Base-by-base conservation (phyloP, 2,329 filamentous ascomycete species). In the Nigrospora oryzae region DNA sequence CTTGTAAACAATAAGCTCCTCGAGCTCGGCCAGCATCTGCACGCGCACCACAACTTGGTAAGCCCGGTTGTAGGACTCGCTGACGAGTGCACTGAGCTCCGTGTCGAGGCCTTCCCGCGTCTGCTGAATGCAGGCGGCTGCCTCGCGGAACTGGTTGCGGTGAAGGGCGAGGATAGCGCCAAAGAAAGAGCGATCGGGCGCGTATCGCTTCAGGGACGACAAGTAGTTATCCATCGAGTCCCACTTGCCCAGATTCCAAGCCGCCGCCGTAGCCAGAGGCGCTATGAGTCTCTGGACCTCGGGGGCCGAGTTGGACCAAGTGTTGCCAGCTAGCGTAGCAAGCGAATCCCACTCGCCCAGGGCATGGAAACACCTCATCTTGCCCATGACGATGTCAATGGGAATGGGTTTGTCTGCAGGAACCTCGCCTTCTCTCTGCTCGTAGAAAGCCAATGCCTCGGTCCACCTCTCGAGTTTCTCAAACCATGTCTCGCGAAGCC, bases 381-480 rank as follows among this genome's bases (percentile, higher is more conserved):
- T 98, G 53, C 93, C 93, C 90, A 98, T 97, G 32, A 95, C 89
- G 44, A 98, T 89, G 48, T 97, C 93, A 49, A 98, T 89, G 0
- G 89, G 89, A 0, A 72, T 67, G 1, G 70, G 61, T 48, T 75
- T 68, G 45, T 79, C 75, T 3, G 69, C 63, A 0, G 73, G 71
- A 30, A 88, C 74, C 52, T 89, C 83, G 42, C 71, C 67, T 57
- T 96, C 91, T 38, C 91, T 85, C 59, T 88, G 84, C 56, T 93
- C 87, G 60, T 97, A 97, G 40, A 93, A 94, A 38, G 84, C 81
- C 45, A 99, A 72, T 3, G 93, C 93, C 65, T 98, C 94, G 53
- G 98, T 94, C 94, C 94, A 99, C 47, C 93, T 83, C 63, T 97
- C 89, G 40, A 99, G 71, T 69, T 96, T 97, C 66, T 98, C 94